Evolutionary conservation across 345 rosid species (phyloP).

Genomic region (Excoecaria cochinchinensis): DNA sequence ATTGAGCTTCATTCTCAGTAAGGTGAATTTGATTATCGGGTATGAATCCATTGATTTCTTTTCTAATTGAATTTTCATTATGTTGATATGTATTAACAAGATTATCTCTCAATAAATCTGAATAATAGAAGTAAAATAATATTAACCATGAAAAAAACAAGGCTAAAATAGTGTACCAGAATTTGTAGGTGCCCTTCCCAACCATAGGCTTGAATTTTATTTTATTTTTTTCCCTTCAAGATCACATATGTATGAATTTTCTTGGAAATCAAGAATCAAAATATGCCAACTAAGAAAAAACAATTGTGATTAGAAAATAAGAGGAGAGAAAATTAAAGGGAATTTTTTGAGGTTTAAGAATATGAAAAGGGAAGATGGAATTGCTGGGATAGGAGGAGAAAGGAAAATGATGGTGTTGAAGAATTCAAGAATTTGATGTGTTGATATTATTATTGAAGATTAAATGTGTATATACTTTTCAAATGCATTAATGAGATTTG

Average conservation of each 20-base stretch:
- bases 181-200: conserved; percentile 39
- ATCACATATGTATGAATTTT: neutral
- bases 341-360: neutral
- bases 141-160: conserved; percentile 46
- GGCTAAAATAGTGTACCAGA: conserved; percentile 50
- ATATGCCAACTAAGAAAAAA: no score
- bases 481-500: no score
- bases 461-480: no score
- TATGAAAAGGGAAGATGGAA: neutral
- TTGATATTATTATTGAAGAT: neutral
- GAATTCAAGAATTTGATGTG: conserved; percentile 21
- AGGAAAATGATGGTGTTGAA: conserved; percentile 16
- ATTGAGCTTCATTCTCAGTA: neutral
- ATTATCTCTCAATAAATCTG: conserved; percentile 29
- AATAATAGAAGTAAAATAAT: conserved; percentile 44
- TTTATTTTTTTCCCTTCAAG: no score
- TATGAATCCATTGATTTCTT: neutral
- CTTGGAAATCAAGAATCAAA: neutral
- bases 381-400: neutral
- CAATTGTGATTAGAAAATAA: neutral
- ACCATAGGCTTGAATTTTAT: conserved; percentile 36
- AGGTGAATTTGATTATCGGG: neutral
- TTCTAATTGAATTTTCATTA: neutral
- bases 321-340: neutral
- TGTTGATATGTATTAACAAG: conserved; percentile 17